Conservation (phyloP, 805 yeast species). For the Cyberlindnera euphorbiiphila region DNA sequence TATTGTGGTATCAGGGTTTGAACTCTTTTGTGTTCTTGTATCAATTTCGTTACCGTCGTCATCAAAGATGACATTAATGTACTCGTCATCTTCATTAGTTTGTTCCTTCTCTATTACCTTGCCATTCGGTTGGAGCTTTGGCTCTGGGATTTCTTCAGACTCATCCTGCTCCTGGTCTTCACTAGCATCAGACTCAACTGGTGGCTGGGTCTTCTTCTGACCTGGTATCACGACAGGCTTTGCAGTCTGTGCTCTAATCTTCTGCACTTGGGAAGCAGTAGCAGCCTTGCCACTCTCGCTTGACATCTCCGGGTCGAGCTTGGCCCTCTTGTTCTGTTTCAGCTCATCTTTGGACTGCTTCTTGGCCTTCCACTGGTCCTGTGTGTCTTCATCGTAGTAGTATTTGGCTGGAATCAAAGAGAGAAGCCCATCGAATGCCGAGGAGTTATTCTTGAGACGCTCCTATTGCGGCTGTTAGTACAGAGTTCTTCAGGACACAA, state of each 20-base stretch:
- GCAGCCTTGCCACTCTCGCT: conserved; percentile 46
- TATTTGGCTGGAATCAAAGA: conserved; percentile 92
- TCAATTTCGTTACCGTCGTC: conserved; percentile 61
- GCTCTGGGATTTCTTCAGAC: conserved; percentile 14
- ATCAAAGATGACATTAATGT: conserved; percentile 52
- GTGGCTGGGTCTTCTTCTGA: conserved; percentile 23
- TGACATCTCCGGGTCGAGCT: conserved; percentile 65
- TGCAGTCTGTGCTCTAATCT: conserved; percentile 51
- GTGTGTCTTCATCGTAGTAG: conserved; percentile 86
- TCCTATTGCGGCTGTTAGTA: conserved; percentile 40
- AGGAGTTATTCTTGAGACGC: conserved; percentile 71
- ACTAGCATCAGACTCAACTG: conserved; percentile 7
- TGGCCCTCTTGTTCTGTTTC: conserved; percentile 57
- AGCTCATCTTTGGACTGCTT: conserved; percentile 67
- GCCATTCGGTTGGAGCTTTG: conserved; percentile 22
- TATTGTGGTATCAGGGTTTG: conserved; percentile 7
- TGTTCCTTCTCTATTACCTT: conserved; percentile 23
- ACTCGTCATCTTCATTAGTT: conserved; percentile 25
- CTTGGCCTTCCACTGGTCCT: conserved; percentile 86
- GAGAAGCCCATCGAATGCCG: conserved; percentile 83
- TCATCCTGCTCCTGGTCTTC: conserved; percentile 16
- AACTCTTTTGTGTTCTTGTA: conserved; percentile 10
- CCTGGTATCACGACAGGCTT: conserved; percentile 39
- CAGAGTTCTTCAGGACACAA: background rate
- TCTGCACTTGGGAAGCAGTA: conserved; percentile 57